Evolutionary conservation across 2,329 filamentous ascomycete species (phyloP).

Genomic region (Cercospora sp.): DNA sequence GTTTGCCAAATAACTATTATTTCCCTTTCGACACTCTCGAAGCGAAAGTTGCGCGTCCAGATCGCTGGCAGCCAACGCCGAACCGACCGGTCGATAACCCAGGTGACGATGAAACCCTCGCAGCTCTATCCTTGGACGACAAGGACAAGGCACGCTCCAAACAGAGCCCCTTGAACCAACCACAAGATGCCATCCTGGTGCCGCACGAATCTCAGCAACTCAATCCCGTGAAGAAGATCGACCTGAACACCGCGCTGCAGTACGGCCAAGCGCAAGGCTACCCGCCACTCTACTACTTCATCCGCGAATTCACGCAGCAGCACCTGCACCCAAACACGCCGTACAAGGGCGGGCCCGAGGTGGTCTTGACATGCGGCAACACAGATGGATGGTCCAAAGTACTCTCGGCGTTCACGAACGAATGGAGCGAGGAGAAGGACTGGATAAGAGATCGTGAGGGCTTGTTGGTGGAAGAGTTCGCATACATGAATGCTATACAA

Average conservation of each 20-base stretch:
- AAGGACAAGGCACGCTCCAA: conserved; percentile 20
- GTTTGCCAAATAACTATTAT: conserved; percentile 74
- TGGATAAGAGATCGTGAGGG: conserved; percentile 70
- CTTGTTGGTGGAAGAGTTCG: conserved; percentile 75
- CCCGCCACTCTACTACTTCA: conserved; percentile 72
- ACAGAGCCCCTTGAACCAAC: conserved; percentile 40
- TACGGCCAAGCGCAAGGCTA: conserved; percentile 85
- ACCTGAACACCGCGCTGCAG: conserved; percentile 78
- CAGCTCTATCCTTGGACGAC: conserved; percentile 21
- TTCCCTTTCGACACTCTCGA: conserved; percentile 93
- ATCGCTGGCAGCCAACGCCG: conserved; percentile 71
- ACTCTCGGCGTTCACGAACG: conserved; percentile 72
- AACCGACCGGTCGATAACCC: conserved; percentile 59
- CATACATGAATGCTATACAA: conserved; percentile 75
- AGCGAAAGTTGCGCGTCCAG: conserved; percentile 71
- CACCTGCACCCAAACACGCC: conserved; percentile 79
- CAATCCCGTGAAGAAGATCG: conserved; percentile 70
- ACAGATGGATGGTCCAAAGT: conserved; percentile 85
- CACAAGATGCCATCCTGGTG: conserved; percentile 58
- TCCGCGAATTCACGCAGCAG: conserved; percentile 75
- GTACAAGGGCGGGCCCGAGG: conserved; percentile 73
- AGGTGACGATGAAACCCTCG: conserved; percentile 37
- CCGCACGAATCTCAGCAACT: conserved; percentile 64
- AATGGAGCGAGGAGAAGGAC: conserved; percentile 70
- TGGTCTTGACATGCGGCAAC: conserved; percentile 76